Evolutionary conservation across 345 rosid genomes (phyloP).

Genomic region (Brassica incana): DNA sequence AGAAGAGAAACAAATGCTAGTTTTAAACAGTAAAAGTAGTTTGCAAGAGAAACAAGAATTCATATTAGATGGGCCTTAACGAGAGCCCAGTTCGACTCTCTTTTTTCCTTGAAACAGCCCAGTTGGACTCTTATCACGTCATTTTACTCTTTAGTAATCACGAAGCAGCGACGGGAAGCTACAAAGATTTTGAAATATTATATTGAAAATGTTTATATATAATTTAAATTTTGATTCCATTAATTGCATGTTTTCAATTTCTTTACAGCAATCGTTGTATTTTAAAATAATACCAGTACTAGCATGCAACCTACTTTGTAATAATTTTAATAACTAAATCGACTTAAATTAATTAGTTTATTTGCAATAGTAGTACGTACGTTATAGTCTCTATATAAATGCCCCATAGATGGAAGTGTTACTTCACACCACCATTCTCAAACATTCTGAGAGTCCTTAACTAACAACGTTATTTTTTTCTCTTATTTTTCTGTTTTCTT

Average conservation of each 20-base stretch:
- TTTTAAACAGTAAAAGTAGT: neutral
- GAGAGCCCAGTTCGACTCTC: neutral
- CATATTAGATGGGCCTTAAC: neutral
- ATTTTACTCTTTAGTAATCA: neutral
- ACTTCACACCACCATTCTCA: constrained; percentile 31
- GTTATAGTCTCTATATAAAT: constrained; percentile 29
- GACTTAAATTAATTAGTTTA: constrained; percentile 20
- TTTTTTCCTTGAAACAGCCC: constrained; percentile 1
- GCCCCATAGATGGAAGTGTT: constrained; percentile 24
- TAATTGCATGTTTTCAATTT: constrained; percentile 3
- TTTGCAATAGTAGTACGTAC: constrained; percentile 20
- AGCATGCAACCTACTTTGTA: constrained; percentile 31
- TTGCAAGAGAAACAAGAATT: neutral
- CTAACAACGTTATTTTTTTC: constrained; percentile 4
- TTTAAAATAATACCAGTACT: neutral
- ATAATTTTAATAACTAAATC: constrained; percentile 8
- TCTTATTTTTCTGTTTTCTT: constrained; percentile 23
- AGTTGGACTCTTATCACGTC: neutral
- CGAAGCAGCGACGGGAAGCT: neutral
- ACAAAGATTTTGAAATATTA: neutral
- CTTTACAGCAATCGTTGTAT: constrained; percentile 16
- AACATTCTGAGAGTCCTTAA: constrained; percentile 4
- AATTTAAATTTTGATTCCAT: neutral
- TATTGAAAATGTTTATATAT: neutral
- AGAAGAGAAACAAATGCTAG: neutral